Evolutionary conservation across 176 grass and related monocot genomes (phyloP).

Genomic region (Cenchrus purpureus): DNA sequence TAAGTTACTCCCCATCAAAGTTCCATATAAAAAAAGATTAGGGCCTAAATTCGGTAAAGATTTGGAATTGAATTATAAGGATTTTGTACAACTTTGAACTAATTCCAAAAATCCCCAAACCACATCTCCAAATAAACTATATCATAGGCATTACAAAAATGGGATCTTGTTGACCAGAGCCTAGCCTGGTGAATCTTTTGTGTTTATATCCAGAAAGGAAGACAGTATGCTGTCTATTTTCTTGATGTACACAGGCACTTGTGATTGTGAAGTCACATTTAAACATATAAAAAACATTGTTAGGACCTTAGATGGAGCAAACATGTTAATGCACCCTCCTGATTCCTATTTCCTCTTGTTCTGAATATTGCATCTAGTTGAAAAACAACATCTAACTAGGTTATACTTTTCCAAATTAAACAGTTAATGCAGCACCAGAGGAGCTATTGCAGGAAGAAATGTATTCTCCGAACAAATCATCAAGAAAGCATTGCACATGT

Average conservation of each 20-base stretch:
- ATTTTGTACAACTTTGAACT: neutral
- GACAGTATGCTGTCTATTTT: neutral
- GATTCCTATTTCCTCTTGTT: neutral
- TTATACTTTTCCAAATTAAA: neutral
- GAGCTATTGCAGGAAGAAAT: neutral
- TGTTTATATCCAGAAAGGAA: neutral
- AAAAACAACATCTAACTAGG: neutral
- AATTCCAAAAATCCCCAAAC: neutral
- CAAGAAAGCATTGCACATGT: neutral
- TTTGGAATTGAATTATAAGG: neutral
- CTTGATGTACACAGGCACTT: neutral
- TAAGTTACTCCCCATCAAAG: neutral
- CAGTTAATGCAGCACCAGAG: neutral
- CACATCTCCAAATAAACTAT: neutral
- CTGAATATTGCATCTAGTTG: neutral
- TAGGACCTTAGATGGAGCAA: neutral
- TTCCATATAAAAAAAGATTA: neutral
- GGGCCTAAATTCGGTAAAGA: neutral
- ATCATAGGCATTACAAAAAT: neutral
- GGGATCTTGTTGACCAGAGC: neutral
- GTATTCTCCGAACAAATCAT: neutral
- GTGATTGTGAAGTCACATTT: neutral
- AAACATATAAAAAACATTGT: neutral
- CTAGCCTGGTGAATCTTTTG: neutral
- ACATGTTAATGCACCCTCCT: neutral